Base-by-base conservation (phyloP, 2,329 filamentous ascomycete species). In the Verticillium nubilum region DNA sequence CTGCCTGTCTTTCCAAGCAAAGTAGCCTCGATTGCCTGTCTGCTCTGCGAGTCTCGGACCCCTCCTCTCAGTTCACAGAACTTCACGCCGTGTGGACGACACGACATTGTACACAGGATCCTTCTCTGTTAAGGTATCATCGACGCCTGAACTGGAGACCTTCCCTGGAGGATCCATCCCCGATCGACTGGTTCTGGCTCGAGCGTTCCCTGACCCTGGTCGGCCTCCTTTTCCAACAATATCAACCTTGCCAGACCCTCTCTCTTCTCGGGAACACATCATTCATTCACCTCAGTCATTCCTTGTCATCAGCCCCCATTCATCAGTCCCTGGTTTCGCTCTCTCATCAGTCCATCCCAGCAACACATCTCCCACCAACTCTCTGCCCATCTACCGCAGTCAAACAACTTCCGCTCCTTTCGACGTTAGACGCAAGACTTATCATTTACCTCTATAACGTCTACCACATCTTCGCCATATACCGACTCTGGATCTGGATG, bases 401-500 rank as follows among this genome's bases (percentile, higher is more conserved):
- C 60, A 54, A 50, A 57, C 31, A 29, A 56, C 50, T 54, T 56
- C 50, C 58, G 42, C 35, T 54, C 60, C 55, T 55, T 15, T 61
- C 50, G 58, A 59, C 59, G 19, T 26, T 33, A 52, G 29, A 31
- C 29, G 57, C 52, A 37, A 61, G 29, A 59, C 47, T 35, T 35
- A 52, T 29, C 42, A 29, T 19, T 61, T 15, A n/a, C 47, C 52
- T 29, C 26, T 17, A 53, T 28, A 15, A 27, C 25, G 25, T 29
- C 27, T 42, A 52, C 57, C 28, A 3, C 25, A 57, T 58, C 53
- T 26, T 47, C n/a, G 37, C 23, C 37, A 47, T 23, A 23, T 5
- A 25, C 23, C 37, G 12, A 47, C 37, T 12, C 19, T 47, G 37
- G 37, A 60, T 58, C 63, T 76, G 74, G 70, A 77, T 77, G 74